Conservation (phyloP, 441 rosid species). For the Brassica hybrid region DNA sequence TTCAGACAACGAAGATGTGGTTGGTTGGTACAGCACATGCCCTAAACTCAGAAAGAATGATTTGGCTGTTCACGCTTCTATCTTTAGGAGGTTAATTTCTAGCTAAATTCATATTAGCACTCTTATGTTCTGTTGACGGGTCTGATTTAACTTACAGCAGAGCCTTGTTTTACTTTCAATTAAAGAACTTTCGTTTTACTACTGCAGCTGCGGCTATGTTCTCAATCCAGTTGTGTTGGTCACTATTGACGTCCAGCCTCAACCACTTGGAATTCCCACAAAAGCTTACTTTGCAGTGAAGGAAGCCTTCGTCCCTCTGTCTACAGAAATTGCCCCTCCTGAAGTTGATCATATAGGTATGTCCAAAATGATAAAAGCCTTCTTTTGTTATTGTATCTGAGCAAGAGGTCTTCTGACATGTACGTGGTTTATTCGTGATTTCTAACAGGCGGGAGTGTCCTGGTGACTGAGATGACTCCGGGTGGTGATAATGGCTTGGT, state of each 20-base stretch:
- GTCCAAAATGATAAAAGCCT: conserved; percentile 9
- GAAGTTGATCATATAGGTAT: conserved; percentile 76
- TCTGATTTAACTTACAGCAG: neutral
- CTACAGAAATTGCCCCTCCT: conserved; percentile 76
- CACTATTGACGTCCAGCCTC: conserved; percentile 69
- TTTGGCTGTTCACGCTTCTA: conserved; percentile 40
- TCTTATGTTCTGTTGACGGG: conserved; percentile 5
- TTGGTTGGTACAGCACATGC: neutral
- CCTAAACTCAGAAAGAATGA: neutral
- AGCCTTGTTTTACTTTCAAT: neutral
- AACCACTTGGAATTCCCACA: conserved; percentile 69
- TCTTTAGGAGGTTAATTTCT: conserved; percentile 55
- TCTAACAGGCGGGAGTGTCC: neutral
- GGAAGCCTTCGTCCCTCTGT: conserved; percentile 83
- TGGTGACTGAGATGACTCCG: neutral
- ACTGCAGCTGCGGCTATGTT: conserved; percentile 45
- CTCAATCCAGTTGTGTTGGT: conserved; percentile 60
- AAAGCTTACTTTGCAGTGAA: conserved; percentile 68
- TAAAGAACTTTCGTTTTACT: neutral
- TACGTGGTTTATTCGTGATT: neutral
- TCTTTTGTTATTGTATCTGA: neutral
- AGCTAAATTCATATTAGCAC: neutral
- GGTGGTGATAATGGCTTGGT: neutral
- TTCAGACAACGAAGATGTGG: conserved; percentile 13
- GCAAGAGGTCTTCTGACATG: neutral